Percentiles rank a stretch among this genome's conserved stretches.
phyloP scores from a whole-genome alignment of 495 filamentous ascomycete genomes.

The Aspergillus sclerotioniger region DNA sequence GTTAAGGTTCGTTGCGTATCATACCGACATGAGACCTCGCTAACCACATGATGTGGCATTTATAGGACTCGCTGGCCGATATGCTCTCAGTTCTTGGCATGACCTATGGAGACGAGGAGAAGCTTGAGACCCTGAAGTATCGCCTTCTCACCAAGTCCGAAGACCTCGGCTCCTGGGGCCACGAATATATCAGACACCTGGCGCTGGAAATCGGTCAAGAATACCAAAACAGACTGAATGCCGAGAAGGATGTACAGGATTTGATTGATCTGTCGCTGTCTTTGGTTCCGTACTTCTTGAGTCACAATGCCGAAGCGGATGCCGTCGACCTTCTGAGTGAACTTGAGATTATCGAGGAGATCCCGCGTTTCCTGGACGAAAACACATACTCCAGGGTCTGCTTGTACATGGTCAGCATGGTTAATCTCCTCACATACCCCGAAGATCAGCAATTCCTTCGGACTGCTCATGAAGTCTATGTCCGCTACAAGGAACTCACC shows the following conservation, averaged over 20 bases:
- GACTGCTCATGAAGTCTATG: constrained; percentile 90
- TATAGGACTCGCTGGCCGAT: constrained; percentile 79
- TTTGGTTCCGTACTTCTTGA: constrained; percentile 91
- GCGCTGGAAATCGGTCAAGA: constrained; percentile 95
- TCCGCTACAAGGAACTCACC: constrained; percentile 81
- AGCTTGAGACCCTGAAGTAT: constrained; percentile 93
- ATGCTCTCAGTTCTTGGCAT: constrained; percentile 97
- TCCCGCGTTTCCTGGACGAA: constrained; percentile 87
- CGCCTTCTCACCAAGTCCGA: constrained; percentile 83
- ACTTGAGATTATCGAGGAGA: constrained; percentile 90
- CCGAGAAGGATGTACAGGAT: constrained; percentile 63
- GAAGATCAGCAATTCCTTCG: constrained; percentile 93
- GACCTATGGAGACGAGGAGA: constrained; percentile 97
- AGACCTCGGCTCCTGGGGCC: constrained; percentile 95
- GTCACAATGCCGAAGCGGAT: constrained; percentile 97
- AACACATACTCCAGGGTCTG: constrained; percentile 92
- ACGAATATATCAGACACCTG: constrained; percentile 96
- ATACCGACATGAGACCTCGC: not conserved
- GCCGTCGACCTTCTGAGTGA: constrained; percentile 96
- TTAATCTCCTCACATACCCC: constrained; percentile 92
- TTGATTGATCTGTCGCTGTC: constrained; percentile 76
- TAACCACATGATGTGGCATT: not conserved
- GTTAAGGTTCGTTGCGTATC: constrained; percentile 61
- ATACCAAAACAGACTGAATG: constrained; percentile 73
- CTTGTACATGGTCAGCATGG: constrained; percentile 99